A percentile compares a stretch with the other conserved stretches of the same genome.
Conservation (phyloP, 768 basidiomycete species). For the Termitomyces sp. region DNA sequence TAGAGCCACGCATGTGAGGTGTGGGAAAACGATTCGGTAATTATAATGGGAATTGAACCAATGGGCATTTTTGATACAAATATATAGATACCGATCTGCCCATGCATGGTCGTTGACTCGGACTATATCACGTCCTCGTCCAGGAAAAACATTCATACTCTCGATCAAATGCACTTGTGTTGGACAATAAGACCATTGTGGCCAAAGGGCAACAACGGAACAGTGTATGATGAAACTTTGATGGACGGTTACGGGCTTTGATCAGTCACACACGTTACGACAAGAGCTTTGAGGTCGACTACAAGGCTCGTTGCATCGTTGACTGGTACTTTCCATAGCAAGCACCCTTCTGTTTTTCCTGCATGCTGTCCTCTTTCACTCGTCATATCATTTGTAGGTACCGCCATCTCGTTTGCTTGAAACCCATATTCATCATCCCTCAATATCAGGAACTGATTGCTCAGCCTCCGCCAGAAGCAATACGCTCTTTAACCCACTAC, state of each 20-base stretch:
- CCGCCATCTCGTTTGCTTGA: not conserved
- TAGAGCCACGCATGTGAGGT: slow-evolving; percentile 5
- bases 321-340: not conserved
- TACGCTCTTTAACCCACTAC: slow-evolving; percentile 16
- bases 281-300: not conserved
- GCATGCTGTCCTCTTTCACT: slow-evolving; percentile 11
- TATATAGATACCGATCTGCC: not conserved
- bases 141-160: too few relatives aligned
- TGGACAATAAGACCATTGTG: not conserved
- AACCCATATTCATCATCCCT: slow-evolving; percentile 9
- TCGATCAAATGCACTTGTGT: too few relatives aligned
- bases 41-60: not conserved
- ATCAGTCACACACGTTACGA: slow-evolving; percentile 13
- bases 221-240: slow-evolving; percentile 5
- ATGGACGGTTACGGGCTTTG: slow-evolving; percentile 10
- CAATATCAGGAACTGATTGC: slow-evolving; percentile 12
- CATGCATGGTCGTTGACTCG: too few relatives aligned
- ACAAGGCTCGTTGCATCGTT: not conserved
- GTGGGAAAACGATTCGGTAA: not conserved
- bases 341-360: not conserved
- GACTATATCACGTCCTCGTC: too few relatives aligned
- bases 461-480: slow-evolving; percentile 12
- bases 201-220: not conserved
- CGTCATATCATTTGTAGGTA: not conserved
- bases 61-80: not conserved